phyloP scores from a whole-genome alignment of 164 flowering plant species.

The Chimonanthus salicifolius region DNA sequence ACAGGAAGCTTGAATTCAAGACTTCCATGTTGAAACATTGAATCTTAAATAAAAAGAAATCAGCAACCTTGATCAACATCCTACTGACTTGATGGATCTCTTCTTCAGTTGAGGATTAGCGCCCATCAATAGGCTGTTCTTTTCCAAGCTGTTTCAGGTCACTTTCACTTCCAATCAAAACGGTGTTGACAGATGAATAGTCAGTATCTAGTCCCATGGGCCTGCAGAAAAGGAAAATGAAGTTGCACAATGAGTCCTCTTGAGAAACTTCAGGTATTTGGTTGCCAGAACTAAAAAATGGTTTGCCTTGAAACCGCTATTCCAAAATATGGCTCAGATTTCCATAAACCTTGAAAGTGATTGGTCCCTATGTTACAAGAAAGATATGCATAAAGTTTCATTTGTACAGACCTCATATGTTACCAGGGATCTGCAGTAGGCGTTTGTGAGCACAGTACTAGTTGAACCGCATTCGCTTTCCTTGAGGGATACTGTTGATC shows the following conservation, averaged over 20 bases:
- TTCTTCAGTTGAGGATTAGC: conserved; percentile 7
- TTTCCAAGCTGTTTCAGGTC: not conserved
- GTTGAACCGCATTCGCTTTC: conserved; percentile 90
- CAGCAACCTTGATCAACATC: not conserved
- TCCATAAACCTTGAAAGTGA: too few relatives aligned
- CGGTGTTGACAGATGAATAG: conserved; percentile 4
- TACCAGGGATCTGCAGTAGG: conserved; percentile 77
- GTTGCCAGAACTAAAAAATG: not conserved
- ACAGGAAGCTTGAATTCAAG: conserved; percentile 10
- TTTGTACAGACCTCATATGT: conserved; percentile 54
- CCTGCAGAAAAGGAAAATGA: conserved; percentile 31
- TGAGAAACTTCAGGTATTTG: not conserved
- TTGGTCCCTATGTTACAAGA: not conserved
- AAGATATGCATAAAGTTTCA: not conserved
- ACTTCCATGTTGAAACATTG: not conserved
- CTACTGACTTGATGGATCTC: not conserved
- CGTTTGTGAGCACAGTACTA: conserved; percentile 67
- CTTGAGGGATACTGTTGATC: conserved; percentile 59
- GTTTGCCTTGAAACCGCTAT: not conserved
- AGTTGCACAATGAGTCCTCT: not conserved
- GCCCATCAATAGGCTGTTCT: conserved; percentile 2
- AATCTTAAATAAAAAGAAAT: not conserved
- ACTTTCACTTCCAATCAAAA: conserved; percentile 3
- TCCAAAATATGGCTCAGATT: not conserved
- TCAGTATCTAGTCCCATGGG: conserved; percentile 38